phyloP scores from a whole-genome alignment of 2,329 filamentous ascomycete species.

The Colletotrichum horii region DNA sequence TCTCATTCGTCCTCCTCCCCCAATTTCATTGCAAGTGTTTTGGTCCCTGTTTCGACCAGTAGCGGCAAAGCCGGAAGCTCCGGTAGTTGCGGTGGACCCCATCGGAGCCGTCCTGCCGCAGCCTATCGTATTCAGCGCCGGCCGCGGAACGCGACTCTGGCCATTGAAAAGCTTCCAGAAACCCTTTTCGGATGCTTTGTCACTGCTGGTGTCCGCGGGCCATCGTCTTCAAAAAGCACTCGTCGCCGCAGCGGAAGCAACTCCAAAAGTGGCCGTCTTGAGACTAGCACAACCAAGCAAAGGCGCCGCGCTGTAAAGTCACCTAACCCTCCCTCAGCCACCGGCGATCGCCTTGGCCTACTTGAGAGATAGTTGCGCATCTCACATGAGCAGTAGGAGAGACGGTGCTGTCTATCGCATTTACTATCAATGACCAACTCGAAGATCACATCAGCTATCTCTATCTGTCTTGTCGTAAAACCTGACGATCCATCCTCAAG shows the following conservation, averaged over 20 bases:
- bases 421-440: background rate
- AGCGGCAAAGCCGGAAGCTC: background rate
- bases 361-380: background rate
- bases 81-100: background rate
- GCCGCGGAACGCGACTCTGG: background rate
- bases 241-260: background rate
- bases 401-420: background rate
- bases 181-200: background rate
- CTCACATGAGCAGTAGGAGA: background rate
- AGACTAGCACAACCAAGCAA: background rate
- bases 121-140: background rate
- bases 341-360: background rate
- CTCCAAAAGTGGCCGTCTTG: background rate
- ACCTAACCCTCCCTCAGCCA: background rate
- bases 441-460: background rate
- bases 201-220: background rate
- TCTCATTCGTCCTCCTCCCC: background rate
- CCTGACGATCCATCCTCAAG: background rate
- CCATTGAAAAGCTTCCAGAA: background rate
- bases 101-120: background rate
- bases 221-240: background rate
- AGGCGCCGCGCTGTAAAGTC: background rate
- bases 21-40: too few species aligned
- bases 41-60: background rate
- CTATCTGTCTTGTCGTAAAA: background rate